Conservation (phyloP, 1,139 yeast species). For the Debaryomycetaceae sp. region DNA sequence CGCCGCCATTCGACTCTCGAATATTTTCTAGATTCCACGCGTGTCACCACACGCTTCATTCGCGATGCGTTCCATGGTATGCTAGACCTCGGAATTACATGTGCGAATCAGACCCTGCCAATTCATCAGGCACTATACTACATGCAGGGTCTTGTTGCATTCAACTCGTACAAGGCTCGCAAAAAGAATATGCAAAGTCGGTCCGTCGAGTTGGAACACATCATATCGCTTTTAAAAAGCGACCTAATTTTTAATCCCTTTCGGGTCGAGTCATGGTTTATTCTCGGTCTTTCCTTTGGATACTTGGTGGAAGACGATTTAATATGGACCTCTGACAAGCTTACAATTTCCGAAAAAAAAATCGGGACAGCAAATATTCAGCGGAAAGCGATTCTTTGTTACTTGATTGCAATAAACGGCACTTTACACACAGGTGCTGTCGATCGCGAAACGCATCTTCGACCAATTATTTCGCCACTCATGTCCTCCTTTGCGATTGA, state of each 20-base stretch:
- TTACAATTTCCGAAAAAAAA: constrained; percentile 56
- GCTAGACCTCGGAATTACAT: constrained; percentile 12
- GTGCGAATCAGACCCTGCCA: constrained; percentile 15
- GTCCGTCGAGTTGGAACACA: constrained; percentile 69
- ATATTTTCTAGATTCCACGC: constrained; percentile 39
- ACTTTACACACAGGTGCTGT: constrained; percentile 14
- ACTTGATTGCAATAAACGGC: constrained; percentile 62
- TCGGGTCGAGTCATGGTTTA: constrained; percentile 78
- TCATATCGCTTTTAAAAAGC: constrained; percentile 49
- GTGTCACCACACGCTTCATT: constrained; percentile 38
- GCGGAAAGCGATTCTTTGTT: constrained; percentile 61
- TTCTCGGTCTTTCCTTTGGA: constrained; percentile 74
- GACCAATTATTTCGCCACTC: constrained; percentile 31
- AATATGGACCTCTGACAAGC: constrained; percentile 82
- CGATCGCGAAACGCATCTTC: constrained; percentile 8
- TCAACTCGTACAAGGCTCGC: constrained; percentile 54
- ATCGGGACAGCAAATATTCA: constrained; percentile 54
- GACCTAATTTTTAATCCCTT: constrained; percentile 61
- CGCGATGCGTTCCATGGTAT: constrained; percentile 51
- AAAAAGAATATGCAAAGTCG: constrained; percentile 72
- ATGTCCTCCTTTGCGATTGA: constrained; percentile 54
- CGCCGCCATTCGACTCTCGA: constrained; percentile 38
- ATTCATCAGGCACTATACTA: constrained; percentile 49
- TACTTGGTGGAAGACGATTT: constrained; percentile 78
- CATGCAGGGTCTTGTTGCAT: constrained; percentile 57